phyloP scores from a whole-genome alignment of 176 grass and related monocot genomes.

The Carex scoparia region DNA sequence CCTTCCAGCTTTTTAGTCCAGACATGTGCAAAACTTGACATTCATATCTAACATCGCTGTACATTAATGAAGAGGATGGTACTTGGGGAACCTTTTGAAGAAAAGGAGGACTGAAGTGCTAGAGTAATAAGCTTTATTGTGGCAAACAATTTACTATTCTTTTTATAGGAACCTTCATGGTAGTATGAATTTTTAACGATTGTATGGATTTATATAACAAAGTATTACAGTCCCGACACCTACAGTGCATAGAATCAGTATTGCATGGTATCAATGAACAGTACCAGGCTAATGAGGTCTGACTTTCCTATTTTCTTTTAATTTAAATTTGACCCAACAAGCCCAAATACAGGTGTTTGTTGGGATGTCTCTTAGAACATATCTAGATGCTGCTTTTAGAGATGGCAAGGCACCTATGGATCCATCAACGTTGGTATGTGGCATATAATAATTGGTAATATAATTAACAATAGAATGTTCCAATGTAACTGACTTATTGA shows the following conservation, averaged over 20 bases:
- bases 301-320: not conserved
- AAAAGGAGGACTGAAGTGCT: not conserved
- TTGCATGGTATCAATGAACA: not conserved
- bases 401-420: slow-evolving; percentile 97
- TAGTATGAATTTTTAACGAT: not conserved
- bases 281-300: not conserved
- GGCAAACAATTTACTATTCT: not conserved
- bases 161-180: not conserved
- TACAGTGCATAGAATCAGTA: not conserved
- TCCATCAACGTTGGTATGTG: slow-evolving; percentile 95
- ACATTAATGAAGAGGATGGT: not conserved
- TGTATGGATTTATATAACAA: not conserved
- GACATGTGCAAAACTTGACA: not conserved
- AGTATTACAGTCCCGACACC: not conserved
- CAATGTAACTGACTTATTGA: not conserved
- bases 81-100: not conserved
- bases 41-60: not conserved
- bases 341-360: slow-evolving; percentile 61
- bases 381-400: slow-evolving; percentile 98
- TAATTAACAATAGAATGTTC: not conserved
- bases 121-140: not conserved
- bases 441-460: slow-evolving; percentile 19
- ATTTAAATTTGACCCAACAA: not conserved
- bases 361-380: slow-evolving; percentile 96
- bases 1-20: not conserved